phyloP scores from a whole-genome alignment of 2,329 filamentous ascomycete species.

The Trichoderma guizhouense region DNA sequence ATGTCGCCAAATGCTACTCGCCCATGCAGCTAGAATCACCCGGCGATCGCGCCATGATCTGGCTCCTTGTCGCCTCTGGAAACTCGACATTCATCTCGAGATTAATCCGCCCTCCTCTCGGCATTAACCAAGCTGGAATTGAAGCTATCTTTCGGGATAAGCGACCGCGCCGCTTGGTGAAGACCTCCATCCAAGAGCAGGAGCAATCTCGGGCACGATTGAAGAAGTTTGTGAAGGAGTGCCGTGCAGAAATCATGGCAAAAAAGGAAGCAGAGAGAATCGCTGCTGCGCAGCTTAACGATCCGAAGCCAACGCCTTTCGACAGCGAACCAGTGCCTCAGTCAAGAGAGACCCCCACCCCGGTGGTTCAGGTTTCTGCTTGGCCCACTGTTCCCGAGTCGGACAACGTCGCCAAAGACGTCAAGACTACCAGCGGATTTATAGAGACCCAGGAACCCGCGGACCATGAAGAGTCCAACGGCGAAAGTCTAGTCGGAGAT shows the following conservation, averaged over 20 bases:
- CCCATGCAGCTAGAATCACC: conserved; percentile 2
- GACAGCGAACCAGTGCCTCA: conserved; percentile 6
- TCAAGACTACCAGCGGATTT: background rate
- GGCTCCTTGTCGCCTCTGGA: background rate
- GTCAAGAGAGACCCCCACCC: conserved; percentile 4
- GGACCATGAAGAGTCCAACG: too few species aligned
- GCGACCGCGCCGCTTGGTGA: background rate
- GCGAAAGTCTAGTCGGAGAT: conserved; percentile 5
- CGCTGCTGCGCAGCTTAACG: conserved; percentile 4
- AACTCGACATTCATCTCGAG: background rate
- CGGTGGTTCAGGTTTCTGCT: conserved; percentile 4
- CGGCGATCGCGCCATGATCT: conserved; percentile 1
- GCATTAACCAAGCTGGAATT: background rate
- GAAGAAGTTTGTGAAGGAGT: background rate
- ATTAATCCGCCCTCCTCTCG: background rate
- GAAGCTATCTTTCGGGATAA: background rate
- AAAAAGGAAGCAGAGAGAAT: background rate
- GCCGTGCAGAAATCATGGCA: background rate
- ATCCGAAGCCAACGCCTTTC: background rate
- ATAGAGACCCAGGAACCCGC: conserved; percentile 11
- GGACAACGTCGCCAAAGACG: conserved; percentile 6
- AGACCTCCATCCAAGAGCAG: background rate
- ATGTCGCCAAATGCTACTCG: conserved; percentile 17
- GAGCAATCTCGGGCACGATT: background rate
- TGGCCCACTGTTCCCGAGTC: conserved; percentile 11